Evolutionary conservation across 257 asterid genomes (phyloP).

Genomic region (Nicotiana attenuata): DNA sequence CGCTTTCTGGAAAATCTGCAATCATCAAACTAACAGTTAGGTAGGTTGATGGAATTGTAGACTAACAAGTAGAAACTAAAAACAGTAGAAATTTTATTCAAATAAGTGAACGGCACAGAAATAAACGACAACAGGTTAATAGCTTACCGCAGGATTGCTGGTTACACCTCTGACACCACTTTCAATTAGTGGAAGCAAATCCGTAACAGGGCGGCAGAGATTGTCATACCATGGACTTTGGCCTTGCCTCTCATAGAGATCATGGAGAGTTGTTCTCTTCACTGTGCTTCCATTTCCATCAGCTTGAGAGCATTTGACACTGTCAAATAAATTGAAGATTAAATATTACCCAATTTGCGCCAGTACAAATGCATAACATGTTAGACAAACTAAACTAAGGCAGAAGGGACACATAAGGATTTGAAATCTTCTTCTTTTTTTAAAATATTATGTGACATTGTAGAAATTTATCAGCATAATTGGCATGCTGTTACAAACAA

Average conservation of each 20-base stretch:
- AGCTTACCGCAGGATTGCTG: conserved; percentile 95
- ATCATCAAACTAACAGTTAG: conserved; percentile 3
- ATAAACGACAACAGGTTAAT: background rate
- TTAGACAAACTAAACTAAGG: background rate
- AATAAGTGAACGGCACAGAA: background rate
- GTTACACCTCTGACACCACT: conserved; percentile 97
- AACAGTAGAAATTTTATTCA: background rate
- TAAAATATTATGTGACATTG: too few species aligned
- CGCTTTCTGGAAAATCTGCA: conserved; percentile 98
- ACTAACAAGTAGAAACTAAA: background rate
- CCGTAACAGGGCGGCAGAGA: conserved; percentile 95
- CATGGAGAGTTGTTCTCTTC: conserved; percentile 85
- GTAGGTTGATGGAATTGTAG: background rate
- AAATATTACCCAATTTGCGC: background rate
- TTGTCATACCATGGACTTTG: conserved; percentile 99
- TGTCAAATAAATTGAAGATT: conserved; percentile 19
- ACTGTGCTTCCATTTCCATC: conserved; percentile 71
- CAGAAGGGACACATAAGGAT: background rate
- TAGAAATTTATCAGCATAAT: too few species aligned
- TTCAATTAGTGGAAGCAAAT: conserved; percentile 86
- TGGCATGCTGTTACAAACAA: too few species aligned
- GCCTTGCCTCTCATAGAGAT: conserved; percentile 90
- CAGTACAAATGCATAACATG: background rate
- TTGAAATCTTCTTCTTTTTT: too few species aligned
- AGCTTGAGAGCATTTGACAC: conserved; percentile 70